Evolutionary conservation across 768 basidiomycete species (phyloP), one percentile per base, ranked within the genome.

Genomic region (Megacollybia marginata): DNA sequence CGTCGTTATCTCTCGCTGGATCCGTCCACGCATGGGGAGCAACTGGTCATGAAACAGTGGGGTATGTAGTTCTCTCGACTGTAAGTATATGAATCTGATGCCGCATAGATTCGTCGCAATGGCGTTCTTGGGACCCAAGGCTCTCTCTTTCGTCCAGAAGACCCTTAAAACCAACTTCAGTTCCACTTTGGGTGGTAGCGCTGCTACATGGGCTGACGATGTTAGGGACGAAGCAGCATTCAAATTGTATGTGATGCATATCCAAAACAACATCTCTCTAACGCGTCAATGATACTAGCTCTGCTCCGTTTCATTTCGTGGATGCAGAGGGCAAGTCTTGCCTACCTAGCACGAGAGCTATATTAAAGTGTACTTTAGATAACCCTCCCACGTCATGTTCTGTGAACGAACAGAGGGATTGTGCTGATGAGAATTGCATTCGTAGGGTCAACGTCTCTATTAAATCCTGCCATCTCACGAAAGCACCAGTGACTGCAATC

Each of bases 151-250:
- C 51, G 78, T 79, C 3, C 57, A 76, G 52, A 60, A 66, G 0
- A 70, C 72, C 4, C 61, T 79, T 9, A 72, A 72, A 1, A 61
- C 72, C 0, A 70, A 63, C 1, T 77, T 72, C 54, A 64, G 65
- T 45, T 52, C 67, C 43, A 72, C 74, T 8, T 70, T 81, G 16
- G 77, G 76, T 1, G 69, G 70, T 49, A 76, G 75, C 8, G 73
- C 76, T 4, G 67, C 72, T 9, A 76, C 78, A 48, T 80, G 77
- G 76, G 77, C 77, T 1, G 78, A 80, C 55, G 62, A 62, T 13
- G 69, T 79, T 51, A 68, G 68, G 40, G 68, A 64, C n/a, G 57
- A 65, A 50, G 47, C 61, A 5, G 69, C 67, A 11, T 72, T 58
- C 58, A 59, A 46, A 54, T 75, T 62, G 75, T 75, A 47, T 33